These are phyloP conservation scores for Vitis hybrid DNA, from an alignment of 177 flowering plant genomes.

Conservation along the genomic window DNA sequence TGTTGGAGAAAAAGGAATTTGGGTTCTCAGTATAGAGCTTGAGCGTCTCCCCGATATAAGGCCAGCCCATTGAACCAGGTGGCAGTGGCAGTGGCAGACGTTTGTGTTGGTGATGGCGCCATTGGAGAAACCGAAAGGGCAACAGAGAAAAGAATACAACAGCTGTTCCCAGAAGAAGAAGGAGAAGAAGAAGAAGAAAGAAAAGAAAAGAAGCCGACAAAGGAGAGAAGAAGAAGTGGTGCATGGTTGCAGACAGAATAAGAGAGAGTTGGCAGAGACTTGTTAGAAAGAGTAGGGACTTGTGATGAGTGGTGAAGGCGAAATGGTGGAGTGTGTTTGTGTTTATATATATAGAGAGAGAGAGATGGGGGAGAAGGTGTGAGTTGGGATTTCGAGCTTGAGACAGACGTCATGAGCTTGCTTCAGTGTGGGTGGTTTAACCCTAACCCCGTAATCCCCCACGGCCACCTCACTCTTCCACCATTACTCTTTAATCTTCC, in stretches of 20 bases:
- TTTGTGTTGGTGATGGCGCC: slow-evolving; percentile 20
- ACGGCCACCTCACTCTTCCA: background rate
- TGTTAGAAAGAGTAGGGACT: too few species aligned
- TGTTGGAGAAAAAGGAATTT: slow-evolving; percentile 61
- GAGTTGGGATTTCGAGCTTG: background rate
- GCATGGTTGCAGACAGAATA: slow-evolving; percentile 14
- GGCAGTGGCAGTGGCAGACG: slow-evolving; percentile 88
- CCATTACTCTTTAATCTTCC: background rate
- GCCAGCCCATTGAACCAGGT: slow-evolving; percentile 97
- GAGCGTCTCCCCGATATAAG: slow-evolving; percentile 83
- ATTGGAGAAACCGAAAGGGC: slow-evolving; percentile 15
- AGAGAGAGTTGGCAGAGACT: slow-evolving; percentile 6
- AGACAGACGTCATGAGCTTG: slow-evolving; percentile 24
- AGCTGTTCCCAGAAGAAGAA: background rate
- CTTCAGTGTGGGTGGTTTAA: background rate
- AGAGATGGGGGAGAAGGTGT: background rate
- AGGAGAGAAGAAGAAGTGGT: slow-evolving; percentile 3
- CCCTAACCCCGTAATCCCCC: background rate
- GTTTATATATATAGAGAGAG: slow-evolving; percentile 8
- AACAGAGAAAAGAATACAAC: background rate
- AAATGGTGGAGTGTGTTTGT: background rate
- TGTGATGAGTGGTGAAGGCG: background rate
- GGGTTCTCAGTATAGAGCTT: slow-evolving; percentile 76
- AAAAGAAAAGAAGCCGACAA: background rate
- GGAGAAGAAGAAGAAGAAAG: slow-evolving; percentile 2